A percentile compares a stretch with the other conserved stretches of the same genome.
phyloP scores from a whole-genome alignment of 441 rosid species.

The Gossypium gossypioides region DNA sequence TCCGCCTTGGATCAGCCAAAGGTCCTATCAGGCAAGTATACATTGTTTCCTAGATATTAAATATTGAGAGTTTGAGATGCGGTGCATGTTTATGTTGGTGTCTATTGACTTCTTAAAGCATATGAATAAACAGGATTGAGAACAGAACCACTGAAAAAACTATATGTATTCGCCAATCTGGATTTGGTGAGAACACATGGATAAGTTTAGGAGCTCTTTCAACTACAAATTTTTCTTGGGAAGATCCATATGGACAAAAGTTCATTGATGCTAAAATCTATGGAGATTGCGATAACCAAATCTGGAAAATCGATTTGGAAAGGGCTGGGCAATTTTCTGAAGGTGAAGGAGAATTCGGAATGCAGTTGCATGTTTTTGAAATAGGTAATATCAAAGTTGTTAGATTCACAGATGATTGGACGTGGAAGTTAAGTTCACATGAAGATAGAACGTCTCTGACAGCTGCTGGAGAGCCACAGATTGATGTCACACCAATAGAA shows the following conservation, averaged over 20 bases:
- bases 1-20: constrained; percentile 69
- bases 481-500: constrained; percentile 49
- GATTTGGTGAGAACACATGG: constrained; percentile 78
- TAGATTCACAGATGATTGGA: constrained; percentile 46
- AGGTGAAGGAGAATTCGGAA: constrained; percentile 38
- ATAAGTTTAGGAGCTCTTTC: constrained; percentile 65
- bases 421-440: constrained; percentile 26
- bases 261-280: constrained; percentile 60
- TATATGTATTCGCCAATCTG: constrained; percentile 79
- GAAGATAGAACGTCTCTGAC: constrained; percentile 34
- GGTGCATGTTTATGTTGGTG: background rate
- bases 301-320: constrained; percentile 63
- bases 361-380: constrained; percentile 63
- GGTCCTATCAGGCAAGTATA: constrained; percentile 81
- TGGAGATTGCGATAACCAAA: constrained; percentile 26
- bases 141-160: constrained; percentile 58
- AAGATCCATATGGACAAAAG: constrained; percentile 92
- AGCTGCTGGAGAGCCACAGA: constrained; percentile 37
- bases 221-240: constrained; percentile 76
- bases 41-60: background rate
- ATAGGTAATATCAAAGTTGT: constrained; percentile 65
- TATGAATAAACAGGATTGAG: constrained; percentile 59
- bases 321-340: constrained; percentile 37
- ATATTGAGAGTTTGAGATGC: background rate
- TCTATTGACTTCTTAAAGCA: constrained; percentile 18